Percentiles rank a stretch among this genome's conserved stretches.
phyloP scores from a whole-genome alignment of 2,329 filamentous ascomycete genomes.

The Rhynchosporium secalis region DNA sequence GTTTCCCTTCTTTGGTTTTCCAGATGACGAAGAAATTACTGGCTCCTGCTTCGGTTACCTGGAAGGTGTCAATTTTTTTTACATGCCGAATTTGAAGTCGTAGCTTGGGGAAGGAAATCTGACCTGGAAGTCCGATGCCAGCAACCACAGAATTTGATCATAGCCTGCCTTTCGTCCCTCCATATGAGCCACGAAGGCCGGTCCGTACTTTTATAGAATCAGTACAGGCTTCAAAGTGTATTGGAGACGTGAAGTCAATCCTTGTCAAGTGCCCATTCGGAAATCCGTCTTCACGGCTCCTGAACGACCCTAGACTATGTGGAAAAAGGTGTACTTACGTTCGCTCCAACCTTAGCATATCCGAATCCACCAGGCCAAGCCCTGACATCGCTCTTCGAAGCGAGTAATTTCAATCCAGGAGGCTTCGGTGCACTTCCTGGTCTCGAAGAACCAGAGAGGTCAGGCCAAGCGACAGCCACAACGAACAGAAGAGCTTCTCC shows the following conservation, averaged over 20 bases:
- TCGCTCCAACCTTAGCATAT: conserved; percentile 88
- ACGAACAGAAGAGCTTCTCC: conserved; percentile 84
- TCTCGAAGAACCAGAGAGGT: conserved; percentile 34
- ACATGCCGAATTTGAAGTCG: background rate
- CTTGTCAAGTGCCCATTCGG: too few species aligned
- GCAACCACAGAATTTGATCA: conserved; percentile 90
- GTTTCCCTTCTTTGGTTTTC: conserved; percentile 61
- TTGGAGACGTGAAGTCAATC: too few species aligned
- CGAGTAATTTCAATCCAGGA: conserved; percentile 70
- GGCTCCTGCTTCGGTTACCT: conserved; percentile 87
- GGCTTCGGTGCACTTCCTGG: conserved; percentile 44
- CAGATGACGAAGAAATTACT: conserved; percentile 90
- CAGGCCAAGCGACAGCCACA: conserved; percentile 62
- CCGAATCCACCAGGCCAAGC: conserved; percentile 94
- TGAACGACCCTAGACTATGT: too few species aligned
- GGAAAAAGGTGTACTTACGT: conserved; percentile 73
- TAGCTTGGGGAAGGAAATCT: background rate
- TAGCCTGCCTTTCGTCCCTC: conserved; percentile 74
- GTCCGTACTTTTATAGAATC: conserved; percentile 73
- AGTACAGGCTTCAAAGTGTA: background rate
- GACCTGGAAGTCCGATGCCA: conserved; percentile 59
- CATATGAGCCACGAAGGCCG: conserved; percentile 71
- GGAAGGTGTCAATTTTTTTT: conserved; percentile 38
- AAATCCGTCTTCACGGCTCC: too few species aligned
- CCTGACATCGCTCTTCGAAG: conserved; percentile 76